Evolutionary conservation across 208 protist species (phyloP).

Genomic region (Endotrypanum monterogeii): DNA sequence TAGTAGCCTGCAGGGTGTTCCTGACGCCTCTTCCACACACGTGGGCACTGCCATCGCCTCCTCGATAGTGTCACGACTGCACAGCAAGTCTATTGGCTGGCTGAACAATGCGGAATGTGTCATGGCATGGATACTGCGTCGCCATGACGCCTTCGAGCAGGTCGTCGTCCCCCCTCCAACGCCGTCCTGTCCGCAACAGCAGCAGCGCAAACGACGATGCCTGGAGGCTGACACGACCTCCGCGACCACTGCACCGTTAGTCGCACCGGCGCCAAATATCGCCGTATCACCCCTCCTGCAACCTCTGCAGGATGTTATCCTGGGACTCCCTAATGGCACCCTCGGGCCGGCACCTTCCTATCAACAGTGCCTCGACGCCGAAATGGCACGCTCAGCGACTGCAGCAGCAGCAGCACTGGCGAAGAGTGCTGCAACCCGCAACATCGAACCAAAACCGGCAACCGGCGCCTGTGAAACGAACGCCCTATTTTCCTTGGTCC

Average conservation of each 20-base stretch:
- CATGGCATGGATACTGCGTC: slow-evolving; percentile 33
- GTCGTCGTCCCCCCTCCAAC: background rate
- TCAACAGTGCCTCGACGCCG: slow-evolving; percentile 13
- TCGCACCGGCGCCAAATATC: background rate
- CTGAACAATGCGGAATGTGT: slow-evolving; percentile 37
- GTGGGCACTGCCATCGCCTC: background rate
- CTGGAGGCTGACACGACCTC: slow-evolving; percentile 10
- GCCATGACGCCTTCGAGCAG: slow-evolving; percentile 17
- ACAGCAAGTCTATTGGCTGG: slow-evolving; percentile 15
- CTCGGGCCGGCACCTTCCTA: background rate
- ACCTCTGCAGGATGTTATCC: slow-evolving; percentile 16
- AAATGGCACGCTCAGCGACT: slow-evolving; percentile 4
- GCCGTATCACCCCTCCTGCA: slow-evolving; percentile 3
- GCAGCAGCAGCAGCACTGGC: background rate
- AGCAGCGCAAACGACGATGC: slow-evolving; percentile 31
- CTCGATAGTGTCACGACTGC: slow-evolving; percentile 17
- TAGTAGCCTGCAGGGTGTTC: background rate
- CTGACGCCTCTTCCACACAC: background rate
- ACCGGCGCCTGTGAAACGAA: background rate
- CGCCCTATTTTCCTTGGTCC: slow-evolving; percentile 3
- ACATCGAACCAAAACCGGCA: background rate
- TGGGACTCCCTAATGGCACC: slow-evolving; percentile 1
- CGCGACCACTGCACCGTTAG: background rate
- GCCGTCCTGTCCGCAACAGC: slow-evolving; percentile 7
- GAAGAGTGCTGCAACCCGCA: background rate